phyloP scores from a whole-genome alignment of 148 eudicot species.

The Nepenthes gracilis region DNA sequence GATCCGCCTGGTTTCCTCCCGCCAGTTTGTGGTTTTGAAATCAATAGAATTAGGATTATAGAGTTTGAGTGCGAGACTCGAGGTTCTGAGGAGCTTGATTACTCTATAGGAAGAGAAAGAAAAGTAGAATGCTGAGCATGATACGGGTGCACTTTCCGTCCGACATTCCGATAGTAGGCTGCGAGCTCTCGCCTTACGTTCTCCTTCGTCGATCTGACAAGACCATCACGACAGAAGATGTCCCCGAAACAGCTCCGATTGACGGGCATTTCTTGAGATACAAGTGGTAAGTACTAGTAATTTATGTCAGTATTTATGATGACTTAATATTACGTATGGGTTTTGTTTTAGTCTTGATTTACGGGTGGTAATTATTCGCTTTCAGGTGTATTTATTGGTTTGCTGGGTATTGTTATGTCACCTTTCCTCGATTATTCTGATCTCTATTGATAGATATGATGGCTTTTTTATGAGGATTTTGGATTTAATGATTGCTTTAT shows the following conservation, averaged over 20 bases:
- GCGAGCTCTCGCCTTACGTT: conserved; percentile 84
- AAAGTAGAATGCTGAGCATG: conserved; percentile 60
- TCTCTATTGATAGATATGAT: too few species aligned
- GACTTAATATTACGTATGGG: background rate
- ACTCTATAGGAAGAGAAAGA: conserved; percentile 2
- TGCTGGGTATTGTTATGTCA: too few species aligned
- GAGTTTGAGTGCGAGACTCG: conserved; percentile 8
- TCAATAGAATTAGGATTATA: conserved; percentile 1
- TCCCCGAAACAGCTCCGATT: conserved; percentile 48
- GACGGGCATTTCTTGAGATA: conserved; percentile 80
- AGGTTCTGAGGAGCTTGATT: conserved; percentile 1
- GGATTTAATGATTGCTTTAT: too few species aligned
- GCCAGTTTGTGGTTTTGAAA: conserved; percentile 2
- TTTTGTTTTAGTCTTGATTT: background rate
- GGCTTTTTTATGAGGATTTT: too few species aligned
- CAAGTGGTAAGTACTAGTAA: conserved; percentile 37
- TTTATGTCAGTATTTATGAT: background rate
- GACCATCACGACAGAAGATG: conserved; percentile 49
- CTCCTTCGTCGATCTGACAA: conserved; percentile 51
- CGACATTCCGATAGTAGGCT: conserved; percentile 88
- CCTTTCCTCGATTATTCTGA: too few species aligned
- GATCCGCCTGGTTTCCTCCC: conserved; percentile 60
- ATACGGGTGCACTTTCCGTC: conserved; percentile 81
- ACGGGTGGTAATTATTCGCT: too few species aligned
- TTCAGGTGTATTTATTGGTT: too few species aligned